Evolutionary conservation across 2,329 filamentous ascomycete genomes (phyloP), one percentile per base, ranked within the genome.

Genomic region (Orbilia oligospora): DNA sequence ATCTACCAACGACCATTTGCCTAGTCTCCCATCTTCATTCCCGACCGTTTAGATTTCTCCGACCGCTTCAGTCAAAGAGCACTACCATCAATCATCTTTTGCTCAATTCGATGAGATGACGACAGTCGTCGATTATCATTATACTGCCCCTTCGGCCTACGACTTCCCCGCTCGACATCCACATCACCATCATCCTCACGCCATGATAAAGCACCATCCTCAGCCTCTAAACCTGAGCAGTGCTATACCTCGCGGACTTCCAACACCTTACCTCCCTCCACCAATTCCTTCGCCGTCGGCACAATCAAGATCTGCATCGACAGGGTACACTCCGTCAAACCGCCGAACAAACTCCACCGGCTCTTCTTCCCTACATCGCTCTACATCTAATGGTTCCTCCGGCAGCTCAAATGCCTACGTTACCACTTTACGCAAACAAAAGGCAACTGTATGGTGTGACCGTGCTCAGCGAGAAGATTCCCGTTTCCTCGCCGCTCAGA

Each of bases 371-470:
- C 53, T 78, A 33, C 67, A 68, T 38, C 68, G 75, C 10, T 78
- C 75, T 18, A 53, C 75, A 3, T 78, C 75, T 14, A 78, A 78
- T 46, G 75, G 68, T 48, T 78, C 75, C 1, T 78, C 75, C 27
- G 75, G 75, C 20, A 78, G 68, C 24, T 78, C 91, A 0, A 88
- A 88, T n/a, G 91, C 93, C 80, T 99, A 99, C 85, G 96, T 99
- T 65, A 94, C 96, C 41, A 88, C 97, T n/a, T 91, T 99, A 86
- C 90, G 96, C 80, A 95, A 94, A 84, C 96, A 99, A 85, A 98
- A 98, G 84, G 96, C 94, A 36, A 99, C 96, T 0, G 96, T 99
- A 3, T 99, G 96, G 96, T 97, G 94, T 86, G 96, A 98, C 83
- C 91, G 94, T 68, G 89, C 95, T 9, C 96, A 99, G 84, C 91